phyloP scores from a whole-genome alignment of 441 rosid species.

The Eutrema salsugineum region DNA sequence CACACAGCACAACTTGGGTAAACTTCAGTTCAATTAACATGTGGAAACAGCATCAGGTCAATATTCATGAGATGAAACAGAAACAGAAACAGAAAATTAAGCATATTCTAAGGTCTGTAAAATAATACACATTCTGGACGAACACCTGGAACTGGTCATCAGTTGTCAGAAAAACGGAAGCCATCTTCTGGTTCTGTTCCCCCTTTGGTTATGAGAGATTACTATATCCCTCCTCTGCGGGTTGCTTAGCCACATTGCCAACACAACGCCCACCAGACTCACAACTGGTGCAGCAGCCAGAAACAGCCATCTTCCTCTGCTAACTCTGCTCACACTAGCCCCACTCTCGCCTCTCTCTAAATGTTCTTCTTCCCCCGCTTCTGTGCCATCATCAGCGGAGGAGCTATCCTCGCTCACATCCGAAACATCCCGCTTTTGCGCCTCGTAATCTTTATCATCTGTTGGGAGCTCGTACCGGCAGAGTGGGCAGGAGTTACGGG shows the following conservation, averaged over 20 bases:
- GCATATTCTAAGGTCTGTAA: not conserved
- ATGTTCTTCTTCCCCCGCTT: slow-evolving; percentile 36
- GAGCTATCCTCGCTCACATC: slow-evolving; percentile 44
- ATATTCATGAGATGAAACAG: slow-evolving; percentile 8
- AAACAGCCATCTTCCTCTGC: slow-evolving; percentile 41
- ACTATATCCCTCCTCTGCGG: slow-evolving; percentile 46
- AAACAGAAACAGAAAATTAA: slow-evolving; percentile 5
- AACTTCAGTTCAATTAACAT: slow-evolving; percentile 1
- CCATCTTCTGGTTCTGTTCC: slow-evolving; percentile 75
- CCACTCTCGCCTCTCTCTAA: slow-evolving; percentile 29
- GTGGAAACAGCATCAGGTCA: slow-evolving; percentile 10
- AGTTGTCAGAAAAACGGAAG: slow-evolving; percentile 56
- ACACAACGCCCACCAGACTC: slow-evolving; percentile 73
- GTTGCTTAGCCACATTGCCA: slow-evolving; percentile 72
- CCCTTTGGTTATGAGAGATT: slow-evolving; percentile 39
- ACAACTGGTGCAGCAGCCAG: slow-evolving; percentile 86
- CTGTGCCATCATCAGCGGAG: slow-evolving; percentile 41
- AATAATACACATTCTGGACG: not conserved
- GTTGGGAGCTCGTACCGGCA: slow-evolving; percentile 93
- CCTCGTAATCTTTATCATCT: slow-evolving; percentile 83
- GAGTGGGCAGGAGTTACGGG: slow-evolving; percentile 91
- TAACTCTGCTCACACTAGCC: slow-evolving; percentile 9
- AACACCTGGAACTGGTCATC: not conserved
- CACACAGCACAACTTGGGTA: slow-evolving; percentile 6
- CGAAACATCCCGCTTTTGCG: slow-evolving; percentile 42